phyloP scores from a whole-genome alignment of 352 stramenopile species.

The Halophytophthora polymorphica region DNA sequence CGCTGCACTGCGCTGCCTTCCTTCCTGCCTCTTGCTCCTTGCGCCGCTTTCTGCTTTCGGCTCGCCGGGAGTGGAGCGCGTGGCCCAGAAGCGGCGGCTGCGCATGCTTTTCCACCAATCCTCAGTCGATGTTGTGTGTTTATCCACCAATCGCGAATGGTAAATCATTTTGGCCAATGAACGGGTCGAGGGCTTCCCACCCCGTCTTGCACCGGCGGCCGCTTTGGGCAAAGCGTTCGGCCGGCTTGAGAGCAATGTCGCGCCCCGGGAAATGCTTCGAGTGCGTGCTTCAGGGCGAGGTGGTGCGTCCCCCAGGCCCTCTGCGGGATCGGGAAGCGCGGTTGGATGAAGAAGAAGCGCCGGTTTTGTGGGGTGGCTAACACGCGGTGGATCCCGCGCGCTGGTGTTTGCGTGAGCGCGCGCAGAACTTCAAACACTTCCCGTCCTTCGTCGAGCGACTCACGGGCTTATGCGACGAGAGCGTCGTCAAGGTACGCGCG shows the following conservation, averaged over 20 bases:
- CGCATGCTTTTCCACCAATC: slow-evolving; percentile 18
- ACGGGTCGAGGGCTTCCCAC: no score
- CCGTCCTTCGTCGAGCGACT: slow-evolving; percentile 80
- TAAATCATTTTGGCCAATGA: slow-evolving; percentile 29
- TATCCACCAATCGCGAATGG: slow-evolving; percentile 15
- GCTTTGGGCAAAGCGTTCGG: no score
- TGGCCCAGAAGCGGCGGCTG: slow-evolving; percentile 15
- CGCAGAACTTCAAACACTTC: slow-evolving; percentile 80
- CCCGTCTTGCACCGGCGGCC: no score
- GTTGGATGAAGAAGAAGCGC: not conserved
- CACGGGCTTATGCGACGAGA: slow-evolving; percentile 70
- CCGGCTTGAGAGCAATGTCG: no score
- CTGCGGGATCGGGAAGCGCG: not conserved
- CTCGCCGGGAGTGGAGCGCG: slow-evolving; percentile 5
- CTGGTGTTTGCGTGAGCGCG: not conserved
- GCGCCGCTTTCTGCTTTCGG: not conserved
- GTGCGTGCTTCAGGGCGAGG: slow-evolving; percentile 78
- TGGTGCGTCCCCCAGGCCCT: slow-evolving; percentile 35
- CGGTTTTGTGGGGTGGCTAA: not conserved
- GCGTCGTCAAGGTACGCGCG: slow-evolving; percentile 63
- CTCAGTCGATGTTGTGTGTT: not conserved
- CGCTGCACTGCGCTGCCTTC: no score
- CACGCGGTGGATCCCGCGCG: not conserved
- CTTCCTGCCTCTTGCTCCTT: slow-evolving; percentile 9
- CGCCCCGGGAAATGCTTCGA: slow-evolving; percentile 76